phyloP scores from a whole-genome alignment of 495 filamentous ascomycete species.

The Aspergillus cavernicola region DNA sequence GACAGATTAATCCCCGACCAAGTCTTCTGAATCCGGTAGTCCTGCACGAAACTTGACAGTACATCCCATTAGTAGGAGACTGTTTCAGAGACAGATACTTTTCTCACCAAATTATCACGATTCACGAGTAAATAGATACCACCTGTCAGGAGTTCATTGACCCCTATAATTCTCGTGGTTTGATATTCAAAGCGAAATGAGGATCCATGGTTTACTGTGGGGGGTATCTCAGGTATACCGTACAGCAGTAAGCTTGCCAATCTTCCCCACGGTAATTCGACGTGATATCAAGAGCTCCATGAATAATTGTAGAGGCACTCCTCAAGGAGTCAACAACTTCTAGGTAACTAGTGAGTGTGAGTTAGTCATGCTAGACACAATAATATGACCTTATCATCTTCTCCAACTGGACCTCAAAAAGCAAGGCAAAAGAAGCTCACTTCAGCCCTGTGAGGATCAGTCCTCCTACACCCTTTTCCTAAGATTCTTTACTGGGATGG shows the following conservation, averaged over 20 bases:
- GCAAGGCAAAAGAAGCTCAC: not conserved
- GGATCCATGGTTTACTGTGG: constrained; percentile 15
- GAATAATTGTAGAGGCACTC: not conserved
- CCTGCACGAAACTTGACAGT: not conserved
- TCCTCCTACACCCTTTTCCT: constrained; percentile 6
- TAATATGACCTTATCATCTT: not conserved
- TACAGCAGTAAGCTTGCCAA: constrained; percentile 2
- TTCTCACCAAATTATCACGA: too few relatives aligned
- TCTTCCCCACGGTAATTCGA: constrained; percentile 8
- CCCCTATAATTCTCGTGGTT: too few relatives aligned
- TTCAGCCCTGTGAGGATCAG: constrained; percentile 11
- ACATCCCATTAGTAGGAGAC: not conserved
- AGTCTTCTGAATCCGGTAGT: not conserved
- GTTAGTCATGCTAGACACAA: too few relatives aligned
- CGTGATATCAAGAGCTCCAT: constrained; percentile 5
- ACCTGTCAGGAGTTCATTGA: too few relatives aligned
- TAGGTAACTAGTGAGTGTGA: too few relatives aligned
- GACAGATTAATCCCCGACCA: constrained; percentile 2
- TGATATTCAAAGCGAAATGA: too few relatives aligned
- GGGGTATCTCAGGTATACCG: constrained; percentile 9
- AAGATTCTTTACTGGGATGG: not conserved
- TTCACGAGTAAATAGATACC: too few relatives aligned
- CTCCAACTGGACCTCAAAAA: not conserved
- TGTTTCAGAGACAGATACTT: too few relatives aligned
- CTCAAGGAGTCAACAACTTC: too few relatives aligned